A percentile compares a stretch with the other conserved stretches of the same genome.
Evolutionary conservation across 2,329 filamentous ascomycete species (phyloP).

Genomic region (Thelonectria discophora): DNA sequence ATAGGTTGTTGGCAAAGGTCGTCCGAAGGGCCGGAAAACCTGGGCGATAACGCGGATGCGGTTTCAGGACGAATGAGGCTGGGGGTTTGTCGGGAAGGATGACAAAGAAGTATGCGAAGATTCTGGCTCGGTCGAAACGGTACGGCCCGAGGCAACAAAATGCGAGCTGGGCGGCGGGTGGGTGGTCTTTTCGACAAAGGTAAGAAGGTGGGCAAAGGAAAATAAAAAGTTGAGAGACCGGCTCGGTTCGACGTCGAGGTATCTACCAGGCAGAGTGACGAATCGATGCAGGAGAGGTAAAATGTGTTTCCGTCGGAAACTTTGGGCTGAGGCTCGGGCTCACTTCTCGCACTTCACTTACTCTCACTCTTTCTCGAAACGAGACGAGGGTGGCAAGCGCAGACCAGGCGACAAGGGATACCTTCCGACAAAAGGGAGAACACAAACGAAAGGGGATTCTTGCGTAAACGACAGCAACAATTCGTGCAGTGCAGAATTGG

Average conservation of each 20-base stretch:
- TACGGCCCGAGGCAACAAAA: conserved; percentile 29
- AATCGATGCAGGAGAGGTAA: conserved; percentile 29
- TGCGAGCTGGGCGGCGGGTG: conserved; percentile 15
- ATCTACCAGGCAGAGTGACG: conserved; percentile 29
- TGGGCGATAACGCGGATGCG: conserved; percentile 18
- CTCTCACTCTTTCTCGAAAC: conserved; percentile 23
- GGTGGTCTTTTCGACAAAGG: conserved; percentile 26
- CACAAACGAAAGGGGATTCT: conserved; percentile 16
- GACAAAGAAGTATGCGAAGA: conserved; percentile 26
- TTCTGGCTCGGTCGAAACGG: conserved; percentile 30
- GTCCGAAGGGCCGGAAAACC: conserved; percentile 34
- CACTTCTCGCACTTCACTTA: conserved; percentile 9
- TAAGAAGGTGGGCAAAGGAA: conserved; percentile 15
- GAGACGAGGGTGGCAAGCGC: conserved; percentile 32
- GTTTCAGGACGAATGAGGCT: conserved; percentile 15
- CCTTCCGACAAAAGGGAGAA: conserved; percentile 27
- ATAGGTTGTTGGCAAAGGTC: conserved; percentile 2
- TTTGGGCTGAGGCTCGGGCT: background rate
- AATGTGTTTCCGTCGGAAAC: conserved; percentile 17
- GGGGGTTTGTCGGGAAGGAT: conserved; percentile 15
- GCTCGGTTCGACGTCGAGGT: conserved; percentile 33
- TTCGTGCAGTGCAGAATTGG: conserved; percentile 41
- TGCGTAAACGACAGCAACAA: conserved; percentile 37
- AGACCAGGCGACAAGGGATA: conserved; percentile 25
- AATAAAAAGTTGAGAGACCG: conserved; percentile 23